Evolutionary conservation across 2,329 filamentous ascomycete genomes (phyloP), one percentile per base, ranked within the genome.

Genomic region (Ascochyta pisi): DNA sequence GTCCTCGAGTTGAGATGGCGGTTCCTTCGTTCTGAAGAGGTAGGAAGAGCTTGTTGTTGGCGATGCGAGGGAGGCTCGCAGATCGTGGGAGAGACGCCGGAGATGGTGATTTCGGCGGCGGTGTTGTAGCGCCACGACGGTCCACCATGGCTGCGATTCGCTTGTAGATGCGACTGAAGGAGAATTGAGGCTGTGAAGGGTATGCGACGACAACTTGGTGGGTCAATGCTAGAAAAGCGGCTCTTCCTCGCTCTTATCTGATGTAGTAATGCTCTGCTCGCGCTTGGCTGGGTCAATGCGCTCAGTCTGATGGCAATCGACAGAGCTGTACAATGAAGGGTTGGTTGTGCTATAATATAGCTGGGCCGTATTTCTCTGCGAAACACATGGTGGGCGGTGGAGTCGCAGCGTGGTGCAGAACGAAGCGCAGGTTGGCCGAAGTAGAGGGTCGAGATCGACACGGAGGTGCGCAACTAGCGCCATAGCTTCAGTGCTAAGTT

Each of bases 1-100:
- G 77, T 2, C 78, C 78, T n/a, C 79, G 76, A 26, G 78, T 78
- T 1, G 78, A 77, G 5, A 81, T 64, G 3, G 73, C 61, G 35
- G 51, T 64, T 3, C 68, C 52, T 8, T 79, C 78, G 27, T 73
- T 70, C 15, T 56, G 53, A 6, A 79, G 67, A 8, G 78, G 77
- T 7, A 80, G 72, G 57, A 79, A 81, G 55, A 72, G 70, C 50
- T 74, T 77, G 34, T 73, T 62, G 52, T 64, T 71, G 7, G 69
- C 59, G 23, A 77, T 63, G 56, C 74, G 74, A 37, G 73, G 63
- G 23, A 68, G 65, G 48, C 65, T 71, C n/a, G 63, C 61, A 1
- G 64, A 64, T 34, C 67, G 66, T 1, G 64, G 59, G 13, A 65
- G 24, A 13, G 53, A 51, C 10, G 38, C 57, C 7, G 64, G 57